Conservation (phyloP, 2,329 filamentous ascomycete genomes). For the Cercospora sojina region DNA sequence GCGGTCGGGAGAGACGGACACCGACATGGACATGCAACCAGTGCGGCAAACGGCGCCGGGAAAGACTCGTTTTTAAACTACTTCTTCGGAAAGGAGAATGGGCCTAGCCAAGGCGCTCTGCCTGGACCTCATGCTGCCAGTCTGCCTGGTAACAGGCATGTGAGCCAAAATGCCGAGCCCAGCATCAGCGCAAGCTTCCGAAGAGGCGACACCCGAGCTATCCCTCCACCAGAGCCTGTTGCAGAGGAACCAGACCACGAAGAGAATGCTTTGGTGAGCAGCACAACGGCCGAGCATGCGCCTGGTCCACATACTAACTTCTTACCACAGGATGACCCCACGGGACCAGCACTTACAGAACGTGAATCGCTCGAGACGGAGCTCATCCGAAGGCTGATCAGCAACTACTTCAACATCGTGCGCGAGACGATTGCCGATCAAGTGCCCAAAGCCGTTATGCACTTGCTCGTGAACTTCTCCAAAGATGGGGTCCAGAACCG, state of each 20-base stretch:
- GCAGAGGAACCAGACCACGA: conserved; percentile 57
- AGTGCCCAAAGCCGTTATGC: conserved; percentile 98
- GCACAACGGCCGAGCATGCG: not conserved
- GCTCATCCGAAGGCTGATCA: conserved; percentile 92
- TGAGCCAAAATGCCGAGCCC: conserved; percentile 75
- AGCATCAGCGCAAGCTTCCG: conserved; percentile 82
- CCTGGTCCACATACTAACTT: not conserved
- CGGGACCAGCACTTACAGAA: conserved; percentile 76
- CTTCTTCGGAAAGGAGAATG: conserved; percentile 95
- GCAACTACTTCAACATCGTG: conserved; percentile 98
- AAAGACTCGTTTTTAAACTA: conserved; percentile 96
- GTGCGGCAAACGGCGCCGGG: conserved; percentile 47
- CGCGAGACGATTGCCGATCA: conserved; percentile 98
- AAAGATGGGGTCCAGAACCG: conserved; percentile 98
- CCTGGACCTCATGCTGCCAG: conserved; percentile 41
- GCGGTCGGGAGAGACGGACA: conserved; percentile 58
- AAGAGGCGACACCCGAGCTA: conserved; percentile 59
- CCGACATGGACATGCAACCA: conserved; percentile 28
- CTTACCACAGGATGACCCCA: conserved; percentile 31
- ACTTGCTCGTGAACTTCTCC: conserved; percentile 95
- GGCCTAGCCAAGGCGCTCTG: conserved; percentile 42
- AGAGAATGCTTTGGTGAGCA: conserved; percentile 33
- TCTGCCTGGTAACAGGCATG: conserved; percentile 60
- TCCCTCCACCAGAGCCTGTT: conserved; percentile 30
- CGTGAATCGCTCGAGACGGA: conserved; percentile 97